These are phyloP conservation scores for Penicillium nucicola DNA, from an alignment of 495 filamentous ascomycete species.

Conservation along the genomic window DNA sequence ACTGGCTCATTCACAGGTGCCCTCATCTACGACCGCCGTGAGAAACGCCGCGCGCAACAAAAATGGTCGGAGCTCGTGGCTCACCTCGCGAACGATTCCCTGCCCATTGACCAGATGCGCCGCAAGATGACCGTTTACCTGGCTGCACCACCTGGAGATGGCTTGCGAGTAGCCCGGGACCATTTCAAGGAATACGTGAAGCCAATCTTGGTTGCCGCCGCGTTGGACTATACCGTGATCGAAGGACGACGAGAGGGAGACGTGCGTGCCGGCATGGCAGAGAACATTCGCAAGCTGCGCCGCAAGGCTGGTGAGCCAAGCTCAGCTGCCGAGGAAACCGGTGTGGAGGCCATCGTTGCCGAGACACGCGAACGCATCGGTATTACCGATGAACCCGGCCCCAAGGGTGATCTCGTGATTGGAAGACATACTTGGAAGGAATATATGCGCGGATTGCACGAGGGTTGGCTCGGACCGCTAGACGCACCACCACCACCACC, in stretches of 20 bases:
- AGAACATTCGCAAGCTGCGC: constrained; percentile 70
- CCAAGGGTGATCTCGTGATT: constrained; percentile 80
- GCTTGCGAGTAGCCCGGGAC: constrained; percentile 75
- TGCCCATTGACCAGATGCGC: constrained; percentile 67
- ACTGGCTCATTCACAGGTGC: constrained; percentile 72
- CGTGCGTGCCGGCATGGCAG: constrained; percentile 74
- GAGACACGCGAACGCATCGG: constrained; percentile 56
- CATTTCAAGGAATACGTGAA: constrained; percentile 96
- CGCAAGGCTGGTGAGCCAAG: constrained; percentile 51
- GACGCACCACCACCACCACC: constrained; percentile 41
- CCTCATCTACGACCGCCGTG: constrained; percentile 83
- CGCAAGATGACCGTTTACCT: constrained; percentile 86
- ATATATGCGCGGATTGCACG: constrained; percentile 88
- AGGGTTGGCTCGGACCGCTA: constrained; percentile 92
- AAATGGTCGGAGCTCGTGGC: constrained; percentile 87
- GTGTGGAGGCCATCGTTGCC: constrained; percentile 52
- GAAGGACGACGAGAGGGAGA: constrained; percentile 89
- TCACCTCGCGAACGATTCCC: constrained; percentile 76
- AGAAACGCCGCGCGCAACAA: constrained; percentile 76
- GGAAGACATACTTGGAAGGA: constrained; percentile 97
- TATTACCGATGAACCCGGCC: constrained; percentile 66
- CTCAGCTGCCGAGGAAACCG: constrained; percentile 32
- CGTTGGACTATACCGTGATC: constrained; percentile 91
- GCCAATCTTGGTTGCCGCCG: constrained; percentile 83
- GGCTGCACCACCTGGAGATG: constrained; percentile 80